Percentiles rank a stretch among this genome's conserved stretches.
These are phyloP conservation scores for Cicer cuneatum DNA, from an alignment of 306 rosid genomes.

Conservation along the genomic window DNA sequence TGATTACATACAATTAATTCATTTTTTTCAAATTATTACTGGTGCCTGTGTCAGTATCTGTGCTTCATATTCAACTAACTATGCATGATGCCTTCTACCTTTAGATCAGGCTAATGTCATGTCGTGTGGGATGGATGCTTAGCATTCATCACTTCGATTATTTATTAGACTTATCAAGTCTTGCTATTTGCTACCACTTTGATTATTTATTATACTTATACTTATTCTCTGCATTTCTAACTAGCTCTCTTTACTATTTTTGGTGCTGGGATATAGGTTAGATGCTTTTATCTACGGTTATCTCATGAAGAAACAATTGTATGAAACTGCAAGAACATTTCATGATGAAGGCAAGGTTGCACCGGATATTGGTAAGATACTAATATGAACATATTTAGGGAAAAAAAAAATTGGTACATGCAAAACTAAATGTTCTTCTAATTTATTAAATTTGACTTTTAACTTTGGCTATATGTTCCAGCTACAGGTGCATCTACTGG, in stretches of 20 bases:
- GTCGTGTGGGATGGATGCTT: too few relatives aligned
- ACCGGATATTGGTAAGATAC: slow-evolving; percentile 61
- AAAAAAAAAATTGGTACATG: slow-evolving; percentile 13
- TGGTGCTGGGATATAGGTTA: slow-evolving; percentile 56
- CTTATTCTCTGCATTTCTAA: slow-evolving; percentile 7
- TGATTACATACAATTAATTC: too few relatives aligned
- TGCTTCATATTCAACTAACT: too few relatives aligned
- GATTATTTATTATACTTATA: slow-evolving; percentile 1
- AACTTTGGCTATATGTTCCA: slow-evolving; percentile 46
- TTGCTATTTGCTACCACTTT: slow-evolving; percentile 26
- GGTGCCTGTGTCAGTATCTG: too few relatives aligned
- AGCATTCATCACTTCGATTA: too few relatives aligned
- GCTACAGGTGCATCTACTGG: slow-evolving; percentile 77
- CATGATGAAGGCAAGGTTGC: slow-evolving; percentile 68
- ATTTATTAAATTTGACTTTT: slow-evolving; percentile 29
- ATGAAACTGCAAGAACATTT: slow-evolving; percentile 73
- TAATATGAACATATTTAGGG: background rate
- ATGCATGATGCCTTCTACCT: too few relatives aligned
- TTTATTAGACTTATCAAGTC: too few relatives aligned
- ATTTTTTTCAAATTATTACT: too few relatives aligned
- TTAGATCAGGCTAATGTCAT: too few relatives aligned
- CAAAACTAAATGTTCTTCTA: slow-evolving; percentile 20
- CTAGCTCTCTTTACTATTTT: slow-evolving; percentile 9
- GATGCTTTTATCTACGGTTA: slow-evolving; percentile 74
- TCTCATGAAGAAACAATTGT: slow-evolving; percentile 67